Base-by-base conservation (phyloP, 2,329 filamentous ascomycete genomes). In the Pseudogymnoascus sp. region DNA sequence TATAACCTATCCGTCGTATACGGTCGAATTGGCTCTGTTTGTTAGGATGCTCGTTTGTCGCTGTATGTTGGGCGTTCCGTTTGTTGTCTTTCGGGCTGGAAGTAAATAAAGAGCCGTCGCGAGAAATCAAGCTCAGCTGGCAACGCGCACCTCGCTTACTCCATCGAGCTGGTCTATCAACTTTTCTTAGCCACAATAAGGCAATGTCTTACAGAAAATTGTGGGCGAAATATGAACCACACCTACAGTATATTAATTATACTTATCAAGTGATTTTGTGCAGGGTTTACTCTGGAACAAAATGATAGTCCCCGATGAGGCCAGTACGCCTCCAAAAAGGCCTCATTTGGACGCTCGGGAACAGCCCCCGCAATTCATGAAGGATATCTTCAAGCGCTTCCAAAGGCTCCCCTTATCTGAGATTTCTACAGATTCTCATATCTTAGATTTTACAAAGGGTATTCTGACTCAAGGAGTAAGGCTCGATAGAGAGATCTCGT, bases 331-430 rank as follows among this genome's bases (percentile, higher is more conserved):
- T 8, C 35, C 16, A 22, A 33, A 36, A 35, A 58, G 59, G 25
- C 52, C 28, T 22, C n/a, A 2, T 14, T 78, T 92, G 2, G 89
- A 96, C 74, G 87, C 92, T 28, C 85, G 93, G 72, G 85, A 91
- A 73, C 86, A 87, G 68, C 90, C 92, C 1, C 90, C 92, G 2
- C 84, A 86, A 11, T 74, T 79, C 59, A 79, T 97, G 67, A 85
- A 87, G 65, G 77, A 82, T 52, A 77, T 85, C 61, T 97, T 91
- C 83, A 96, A 96, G 74, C 77, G 77, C 42, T 91, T 88, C 68
- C 85, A 88, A 23, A 87, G 83, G 66, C 79, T 84, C 38, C 81
- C 85, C 0, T 74, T 80, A 2, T 69, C 75, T 6, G 77, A 79
- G 1, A 73, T 89, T n/a, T 69, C 79, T 5, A 67, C 76, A 8